Evolutionary conservation across 2,329 filamentous ascomycete genomes (phyloP), one percentile per base, ranked within the genome.

Genomic region (Penicillium sp.): DNA sequence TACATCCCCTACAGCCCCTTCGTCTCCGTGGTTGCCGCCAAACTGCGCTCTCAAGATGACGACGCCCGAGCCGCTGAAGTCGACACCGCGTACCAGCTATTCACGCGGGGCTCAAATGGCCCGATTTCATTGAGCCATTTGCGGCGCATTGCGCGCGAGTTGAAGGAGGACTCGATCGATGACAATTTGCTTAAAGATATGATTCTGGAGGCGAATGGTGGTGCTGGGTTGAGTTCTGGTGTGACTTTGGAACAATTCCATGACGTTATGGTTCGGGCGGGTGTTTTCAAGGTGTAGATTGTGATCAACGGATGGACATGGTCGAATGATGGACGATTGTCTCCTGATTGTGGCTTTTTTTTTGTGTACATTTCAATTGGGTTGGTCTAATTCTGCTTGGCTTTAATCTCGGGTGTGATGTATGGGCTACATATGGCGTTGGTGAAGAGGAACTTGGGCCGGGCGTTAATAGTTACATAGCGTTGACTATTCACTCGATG

Each of bases 161-260:
- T 99, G 70, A 91, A 92, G 77, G 92, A 97, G 78, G 92, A 88
- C 55, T 69, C 64, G 63, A 88, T 96, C 26, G 86, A 87, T 61
- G 95, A 98, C 70, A 89, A 92, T 52, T 78, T 96, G 72, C 80
- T 99, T 72, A 87, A 86, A 79, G 93, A 97, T 80, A 99, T 99
- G 95, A 89, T 99, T 60, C 81, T 93, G 52, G 94, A 98, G 82
- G 95, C 94, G 52, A 97, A 96, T 76, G 91, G 91, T 2, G 92
- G 91, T 1, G 87, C 84, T 4, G 89, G 90, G 16, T 84, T 90
- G 11, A 85, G 82, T 40, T 84, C 82, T 59, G 92, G 90, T 7
- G 94, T 96, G 10, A 86, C 82, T 43, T 81, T 88, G 71, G 88
- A 90, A 55, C 92, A 97, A 72, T 97, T 97, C 78, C 89, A 93